A percentile compares a stretch with the other conserved stretches of the same genome.
Conservation (phyloP, 257 asterid genomes). For the Forsythia suspensa region DNA sequence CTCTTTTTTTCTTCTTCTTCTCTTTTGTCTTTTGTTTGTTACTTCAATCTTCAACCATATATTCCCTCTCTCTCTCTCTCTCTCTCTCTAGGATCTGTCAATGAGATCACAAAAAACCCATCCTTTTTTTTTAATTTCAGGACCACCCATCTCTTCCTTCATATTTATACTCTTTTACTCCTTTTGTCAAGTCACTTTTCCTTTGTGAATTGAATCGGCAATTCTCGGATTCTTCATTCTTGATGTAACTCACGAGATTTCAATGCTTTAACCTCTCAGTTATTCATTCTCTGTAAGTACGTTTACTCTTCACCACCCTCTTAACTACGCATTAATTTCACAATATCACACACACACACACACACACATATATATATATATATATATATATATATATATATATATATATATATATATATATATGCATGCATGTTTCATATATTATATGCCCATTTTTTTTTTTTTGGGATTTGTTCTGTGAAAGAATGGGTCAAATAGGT, state of each 20-base stretch:
- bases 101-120: constrained; percentile 11
- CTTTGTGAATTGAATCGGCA: constrained; percentile 32
- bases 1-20: constrained; percentile 32
- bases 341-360: not conserved
- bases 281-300: constrained; percentile 20
- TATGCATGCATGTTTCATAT: too few species aligned
- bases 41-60: constrained; percentile 39
- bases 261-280: constrained; percentile 25
- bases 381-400: too few species aligned
- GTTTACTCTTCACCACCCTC: constrained; percentile 21
- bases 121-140: constrained; percentile 24
- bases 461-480: not conserved
- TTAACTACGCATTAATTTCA: constrained; percentile 30
- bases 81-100: constrained; percentile 21
- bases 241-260: constrained; percentile 53
- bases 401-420: too few species aligned
- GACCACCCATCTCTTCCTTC: constrained; percentile 17
- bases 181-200: constrained; percentile 21
- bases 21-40: constrained; percentile 41
- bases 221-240: constrained; percentile 12
- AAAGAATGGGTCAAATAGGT: constrained; percentile 39
- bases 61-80: constrained; percentile 11
- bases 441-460: not conserved
- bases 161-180: not conserved
- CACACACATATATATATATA: not conserved